Conservation (phyloP, 202 grass and related monocot genomes). For the Schoenoplectus tabernaemontani region DNA sequence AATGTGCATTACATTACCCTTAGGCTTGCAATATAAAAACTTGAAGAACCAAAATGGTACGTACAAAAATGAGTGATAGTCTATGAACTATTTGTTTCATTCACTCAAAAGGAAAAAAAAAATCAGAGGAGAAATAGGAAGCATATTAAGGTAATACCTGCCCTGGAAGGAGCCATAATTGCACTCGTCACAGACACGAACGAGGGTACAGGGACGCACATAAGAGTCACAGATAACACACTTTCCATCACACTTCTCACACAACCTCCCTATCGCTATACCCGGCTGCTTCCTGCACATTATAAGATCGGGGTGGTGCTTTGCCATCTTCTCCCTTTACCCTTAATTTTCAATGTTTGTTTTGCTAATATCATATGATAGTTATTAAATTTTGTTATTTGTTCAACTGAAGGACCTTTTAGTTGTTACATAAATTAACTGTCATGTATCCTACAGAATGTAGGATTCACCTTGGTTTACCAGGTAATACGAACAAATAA, state of each 20-base stretch:
- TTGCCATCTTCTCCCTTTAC: constrained; percentile 40
- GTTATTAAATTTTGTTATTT: not conserved
- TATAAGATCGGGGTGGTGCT: constrained; percentile 81
- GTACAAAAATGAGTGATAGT: not conserved
- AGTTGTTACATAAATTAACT: not conserved
- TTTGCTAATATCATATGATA: not conserved
- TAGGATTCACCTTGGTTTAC: too few relatives aligned
- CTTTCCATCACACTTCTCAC: constrained; percentile 75
- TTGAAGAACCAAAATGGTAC: not conserved
- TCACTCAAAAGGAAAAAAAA: not conserved
- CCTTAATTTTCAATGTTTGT: not conserved
- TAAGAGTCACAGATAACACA: constrained; percentile 78
- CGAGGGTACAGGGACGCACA: constrained; percentile 59
- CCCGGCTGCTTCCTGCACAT: constrained; percentile 84
- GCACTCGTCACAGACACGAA: constrained; percentile 74
- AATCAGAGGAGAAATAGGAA: not conserved
- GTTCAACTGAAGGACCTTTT: not conserved
- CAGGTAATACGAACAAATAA: too few relatives aligned
- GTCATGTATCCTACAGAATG: too few relatives aligned
- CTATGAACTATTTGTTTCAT: not conserved
- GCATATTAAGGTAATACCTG: not conserved
- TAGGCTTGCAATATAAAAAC: too few relatives aligned
- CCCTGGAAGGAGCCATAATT: constrained; percentile 76
- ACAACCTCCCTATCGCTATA: constrained; percentile 60
- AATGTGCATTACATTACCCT: not conserved